Conservation (phyloP, 441 rosid genomes). For the Croton setiger region DNA sequence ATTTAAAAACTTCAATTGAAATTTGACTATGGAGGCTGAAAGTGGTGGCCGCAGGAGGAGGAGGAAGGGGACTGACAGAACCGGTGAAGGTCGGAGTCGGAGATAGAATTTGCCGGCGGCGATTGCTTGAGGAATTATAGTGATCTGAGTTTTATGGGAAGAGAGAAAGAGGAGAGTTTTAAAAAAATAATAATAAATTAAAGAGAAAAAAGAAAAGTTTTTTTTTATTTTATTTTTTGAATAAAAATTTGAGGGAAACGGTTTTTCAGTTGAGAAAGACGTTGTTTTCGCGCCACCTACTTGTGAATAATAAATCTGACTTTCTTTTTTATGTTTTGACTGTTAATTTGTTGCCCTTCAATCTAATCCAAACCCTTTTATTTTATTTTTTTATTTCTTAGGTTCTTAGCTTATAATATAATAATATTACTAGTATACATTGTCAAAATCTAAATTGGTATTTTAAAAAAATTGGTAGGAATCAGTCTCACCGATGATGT, state of each 20-base stretch:
- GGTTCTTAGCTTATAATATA: too few species aligned
- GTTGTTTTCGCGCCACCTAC: slow-evolving; percentile 82
- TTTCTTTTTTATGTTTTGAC: neutral
- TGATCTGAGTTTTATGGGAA: neutral
- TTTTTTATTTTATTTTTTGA: too few species aligned
- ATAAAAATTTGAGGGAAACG: slow-evolving; percentile 27
- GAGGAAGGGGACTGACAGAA: neutral
- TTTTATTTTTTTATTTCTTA: neutral
- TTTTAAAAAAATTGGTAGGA: too few species aligned
- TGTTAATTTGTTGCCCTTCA: neutral
- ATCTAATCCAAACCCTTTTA: neutral
- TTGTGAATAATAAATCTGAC: slow-evolving; percentile 1
- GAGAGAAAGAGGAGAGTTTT: neutral
- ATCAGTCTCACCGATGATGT: too few species aligned
- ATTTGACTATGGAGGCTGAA: neutral
- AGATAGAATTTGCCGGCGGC: slow-evolving; percentile 17
- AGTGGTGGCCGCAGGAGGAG: too few species aligned
- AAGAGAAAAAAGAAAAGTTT: neutral
- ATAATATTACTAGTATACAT: too few species aligned
- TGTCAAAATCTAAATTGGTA: too few species aligned
- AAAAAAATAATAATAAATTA: neutral
- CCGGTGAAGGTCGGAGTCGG: slow-evolving; percentile 23
- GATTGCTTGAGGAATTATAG: slow-evolving; percentile 1
- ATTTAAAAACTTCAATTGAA: neutral
- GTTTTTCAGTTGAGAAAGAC: slow-evolving; percentile 38